Conservation (phyloP, 352 stramenopile genomes). For the Phytophthora idaei region DNA sequence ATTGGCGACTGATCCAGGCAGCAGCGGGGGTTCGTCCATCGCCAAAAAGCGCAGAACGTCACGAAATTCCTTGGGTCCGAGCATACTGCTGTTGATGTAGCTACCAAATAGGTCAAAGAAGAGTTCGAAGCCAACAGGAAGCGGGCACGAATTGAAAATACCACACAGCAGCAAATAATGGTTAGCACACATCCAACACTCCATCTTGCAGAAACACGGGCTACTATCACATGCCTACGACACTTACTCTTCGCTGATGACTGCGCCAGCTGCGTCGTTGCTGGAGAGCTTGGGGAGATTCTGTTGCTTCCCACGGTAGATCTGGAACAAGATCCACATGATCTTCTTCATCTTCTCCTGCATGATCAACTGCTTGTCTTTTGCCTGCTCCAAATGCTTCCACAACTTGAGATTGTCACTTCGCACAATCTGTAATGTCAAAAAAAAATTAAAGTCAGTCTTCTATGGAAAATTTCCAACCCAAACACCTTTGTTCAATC, state of each 20-base stretch:
- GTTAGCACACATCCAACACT: constrained; percentile 30
- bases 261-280: constrained; percentile 52
- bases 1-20: constrained; percentile 58
- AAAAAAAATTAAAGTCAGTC: constrained; percentile 1
- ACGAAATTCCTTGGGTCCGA: constrained; percentile 85
- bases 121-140: constrained; percentile 22
- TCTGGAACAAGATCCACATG: constrained; percentile 91
- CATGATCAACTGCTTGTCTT: constrained; percentile 91
- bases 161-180: constrained; percentile 40
- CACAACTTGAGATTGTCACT: constrained; percentile 90
- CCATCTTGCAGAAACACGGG: background rate
- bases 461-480: background rate
- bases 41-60: constrained; percentile 85
- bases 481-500: background rate
- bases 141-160: constrained; percentile 28
- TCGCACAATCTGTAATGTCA: constrained; percentile 64
- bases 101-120: constrained; percentile 62
- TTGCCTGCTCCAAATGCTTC: constrained; percentile 84
- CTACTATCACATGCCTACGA: constrained; percentile 5
- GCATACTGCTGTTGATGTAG: constrained; percentile 79
- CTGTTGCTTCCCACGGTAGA: constrained; percentile 85
- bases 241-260: constrained; percentile 87
- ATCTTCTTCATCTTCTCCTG: constrained; percentile 93
- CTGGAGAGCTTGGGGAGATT: constrained; percentile 75
- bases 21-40: constrained; percentile 81